Conservation (phyloP, 148 eudicot genomes). For the Vaccinium corymbosum region DNA sequence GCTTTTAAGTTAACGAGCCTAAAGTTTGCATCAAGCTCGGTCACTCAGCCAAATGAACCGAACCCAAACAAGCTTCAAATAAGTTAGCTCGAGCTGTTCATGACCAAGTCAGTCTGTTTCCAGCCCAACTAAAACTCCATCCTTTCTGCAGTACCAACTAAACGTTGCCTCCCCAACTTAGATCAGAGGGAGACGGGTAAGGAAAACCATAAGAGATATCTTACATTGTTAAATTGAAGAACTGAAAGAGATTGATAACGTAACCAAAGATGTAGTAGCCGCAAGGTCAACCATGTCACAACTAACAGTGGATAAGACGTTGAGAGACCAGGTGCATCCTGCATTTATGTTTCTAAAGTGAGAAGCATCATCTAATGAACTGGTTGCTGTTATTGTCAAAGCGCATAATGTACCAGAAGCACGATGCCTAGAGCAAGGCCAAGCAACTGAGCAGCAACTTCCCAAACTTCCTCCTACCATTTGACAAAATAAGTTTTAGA, state of each 20-base stretch:
- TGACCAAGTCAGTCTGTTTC: neutral
- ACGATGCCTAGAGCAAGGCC: constrained; percentile 88
- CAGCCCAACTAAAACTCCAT: neutral
- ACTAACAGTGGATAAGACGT: constrained; percentile 51
- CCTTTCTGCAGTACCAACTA: neutral
- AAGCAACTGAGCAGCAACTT: constrained; percentile 87
- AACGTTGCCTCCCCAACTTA: neutral
- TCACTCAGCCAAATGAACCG: neutral
- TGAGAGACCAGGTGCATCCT: constrained; percentile 77
- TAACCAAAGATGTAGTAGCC: constrained; percentile 89
- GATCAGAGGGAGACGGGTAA: neutral
- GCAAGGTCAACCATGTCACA: constrained; percentile 64
- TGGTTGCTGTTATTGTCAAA: neutral
- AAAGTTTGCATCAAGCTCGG: neutral
- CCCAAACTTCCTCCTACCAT: constrained; percentile 96
- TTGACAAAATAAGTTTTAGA: neutral
- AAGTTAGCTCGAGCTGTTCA: neutral
- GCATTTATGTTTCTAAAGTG: constrained; percentile 15
- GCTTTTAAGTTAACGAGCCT: neutral
- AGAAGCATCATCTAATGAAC: neutral
- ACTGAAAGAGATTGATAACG: constrained; percentile 89
- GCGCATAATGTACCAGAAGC: constrained; percentile 50
- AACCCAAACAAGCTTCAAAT: neutral
- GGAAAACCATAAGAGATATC: constrained; percentile 13
- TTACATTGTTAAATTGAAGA: constrained; percentile 67